Evolutionary conservation across 208 protist genomes (phyloP).

Genomic region (Borovskyia barvae): DNA sequence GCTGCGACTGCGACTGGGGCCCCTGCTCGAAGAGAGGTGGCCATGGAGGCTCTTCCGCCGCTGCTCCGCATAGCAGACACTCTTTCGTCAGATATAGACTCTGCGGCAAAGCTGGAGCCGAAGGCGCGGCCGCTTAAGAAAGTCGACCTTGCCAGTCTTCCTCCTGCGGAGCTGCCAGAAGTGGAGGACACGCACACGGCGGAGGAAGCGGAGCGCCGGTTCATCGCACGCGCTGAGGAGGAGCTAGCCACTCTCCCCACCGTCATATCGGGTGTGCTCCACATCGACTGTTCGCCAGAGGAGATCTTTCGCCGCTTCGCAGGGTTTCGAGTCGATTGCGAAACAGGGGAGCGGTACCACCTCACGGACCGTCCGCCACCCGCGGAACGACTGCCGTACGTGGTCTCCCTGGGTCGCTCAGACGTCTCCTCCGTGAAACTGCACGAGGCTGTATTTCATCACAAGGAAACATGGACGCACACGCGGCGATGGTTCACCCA

Average conservation of each 20-base stretch:
- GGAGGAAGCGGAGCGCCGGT: slow-evolving; percentile 35
- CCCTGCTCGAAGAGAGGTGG: neutral
- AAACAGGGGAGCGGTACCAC: slow-evolving; percentile 80
- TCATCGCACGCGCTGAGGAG: slow-evolving; percentile 39
- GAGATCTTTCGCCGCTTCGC: slow-evolving; percentile 81
- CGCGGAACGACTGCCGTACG: slow-evolving; percentile 54
- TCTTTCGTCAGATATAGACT: slow-evolving; percentile 24
- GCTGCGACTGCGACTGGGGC: slow-evolving; percentile 1
- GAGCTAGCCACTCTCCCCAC: slow-evolving; percentile 34
- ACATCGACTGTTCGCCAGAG: slow-evolving; percentile 58
- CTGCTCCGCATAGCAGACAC: slow-evolving; percentile 19
- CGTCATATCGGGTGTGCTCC: slow-evolving; percentile 51
- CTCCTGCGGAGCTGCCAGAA: slow-evolving; percentile 68
- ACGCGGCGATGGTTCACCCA: slow-evolving; percentile 47
- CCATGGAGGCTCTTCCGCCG: neutral
- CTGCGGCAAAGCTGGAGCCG: slow-evolving; percentile 39
- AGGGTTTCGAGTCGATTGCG: slow-evolving; percentile 75
- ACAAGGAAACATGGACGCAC: slow-evolving; percentile 51
- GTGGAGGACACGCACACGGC: slow-evolving; percentile 43
- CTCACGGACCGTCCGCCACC: slow-evolving; percentile 79
- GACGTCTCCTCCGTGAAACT: slow-evolving; percentile 58
- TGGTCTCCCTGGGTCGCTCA: slow-evolving; percentile 69
- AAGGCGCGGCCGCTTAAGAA: slow-evolving; percentile 52
- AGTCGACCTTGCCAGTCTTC: slow-evolving; percentile 59
- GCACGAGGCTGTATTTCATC: slow-evolving; percentile 61